phyloP scores from a whole-genome alignment of 345 rosid genomes.

The Eucalyptus regnans region DNA sequence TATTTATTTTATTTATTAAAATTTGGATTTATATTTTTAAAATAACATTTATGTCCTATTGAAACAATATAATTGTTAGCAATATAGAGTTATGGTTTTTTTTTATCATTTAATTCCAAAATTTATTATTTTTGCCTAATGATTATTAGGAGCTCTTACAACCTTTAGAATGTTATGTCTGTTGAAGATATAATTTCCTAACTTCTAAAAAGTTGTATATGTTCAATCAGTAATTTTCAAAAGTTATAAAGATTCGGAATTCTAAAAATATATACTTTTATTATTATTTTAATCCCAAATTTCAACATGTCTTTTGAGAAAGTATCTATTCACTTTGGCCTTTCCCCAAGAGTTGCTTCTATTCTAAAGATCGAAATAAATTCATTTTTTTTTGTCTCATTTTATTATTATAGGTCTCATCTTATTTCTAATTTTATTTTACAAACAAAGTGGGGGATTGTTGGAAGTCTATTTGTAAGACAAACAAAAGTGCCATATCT shows the following conservation, averaged over 20 bases:
- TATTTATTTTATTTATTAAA: no score
- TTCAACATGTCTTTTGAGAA: not conserved
- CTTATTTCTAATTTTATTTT: no score
- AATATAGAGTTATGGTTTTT: not conserved
- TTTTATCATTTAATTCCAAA: no score
- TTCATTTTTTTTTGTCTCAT: not conserved
- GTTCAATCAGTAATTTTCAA: not conserved
- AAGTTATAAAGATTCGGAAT: not conserved
- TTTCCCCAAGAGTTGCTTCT: no score
- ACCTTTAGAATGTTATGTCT: not conserved
- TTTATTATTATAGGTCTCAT: no score
- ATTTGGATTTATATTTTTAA: no score
- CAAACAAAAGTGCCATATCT: not conserved
- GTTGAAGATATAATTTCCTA: no score
- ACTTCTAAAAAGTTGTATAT: no score
- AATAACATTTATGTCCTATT: no score
- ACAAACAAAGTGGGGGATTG: not conserved
- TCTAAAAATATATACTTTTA: no score
- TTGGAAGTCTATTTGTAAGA: not conserved
- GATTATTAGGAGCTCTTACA: not conserved
- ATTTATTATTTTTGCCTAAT: not conserved
- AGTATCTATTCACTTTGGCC: not conserved
- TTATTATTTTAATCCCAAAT: not conserved
- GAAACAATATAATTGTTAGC: not conserved
- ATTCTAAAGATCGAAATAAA: no score